Evolutionary conservation across 2,329 filamentous ascomycete species (phyloP).

Genomic region (Beauveria sp.): DNA sequence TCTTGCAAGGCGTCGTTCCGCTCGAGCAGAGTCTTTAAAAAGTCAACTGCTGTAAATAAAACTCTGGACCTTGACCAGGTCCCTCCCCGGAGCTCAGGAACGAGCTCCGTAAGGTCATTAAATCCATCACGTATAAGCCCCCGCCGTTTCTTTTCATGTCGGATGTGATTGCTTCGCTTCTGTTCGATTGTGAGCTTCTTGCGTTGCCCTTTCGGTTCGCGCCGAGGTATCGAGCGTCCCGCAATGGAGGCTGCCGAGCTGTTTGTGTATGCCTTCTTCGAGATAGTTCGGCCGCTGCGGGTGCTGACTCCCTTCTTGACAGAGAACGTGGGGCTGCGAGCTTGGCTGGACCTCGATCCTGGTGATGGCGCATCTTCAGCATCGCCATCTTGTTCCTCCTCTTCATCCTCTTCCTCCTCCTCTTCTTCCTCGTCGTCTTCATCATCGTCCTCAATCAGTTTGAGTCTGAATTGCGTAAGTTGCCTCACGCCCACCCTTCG

Average conservation of each 20-base stretch:
- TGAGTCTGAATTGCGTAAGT: conserved; percentile 4
- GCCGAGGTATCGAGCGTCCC: background rate
- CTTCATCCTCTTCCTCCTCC: background rate
- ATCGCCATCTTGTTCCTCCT: background rate
- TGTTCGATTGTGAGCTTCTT: conserved; percentile 10
- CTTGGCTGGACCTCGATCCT: background rate
- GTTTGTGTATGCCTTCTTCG: background rate
- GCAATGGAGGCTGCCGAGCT: background rate
- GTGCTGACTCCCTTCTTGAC: background rate
- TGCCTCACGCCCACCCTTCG: conserved; percentile 2
- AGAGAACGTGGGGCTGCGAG: background rate
- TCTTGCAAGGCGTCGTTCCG: background rate
- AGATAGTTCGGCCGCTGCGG: background rate
- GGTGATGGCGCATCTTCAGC: background rate
- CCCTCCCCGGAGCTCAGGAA: conserved; percentile 6
- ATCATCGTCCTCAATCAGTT: background rate
- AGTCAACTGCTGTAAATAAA: conserved; percentile 5
- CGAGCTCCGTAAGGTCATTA: conserved; percentile 7
- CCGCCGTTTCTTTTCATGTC: conserved; percentile 10
- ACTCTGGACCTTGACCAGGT: conserved; percentile 9
- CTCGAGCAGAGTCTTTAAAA: background rate
- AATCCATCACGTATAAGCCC: conserved; percentile 7
- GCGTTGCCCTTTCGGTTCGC: background rate
- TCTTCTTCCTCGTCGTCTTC: conserved; percentile 3
- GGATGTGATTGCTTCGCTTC: conserved; percentile 11